Conservation (phyloP, 139 green algal genomes). For the Volvox africanus region DNA sequence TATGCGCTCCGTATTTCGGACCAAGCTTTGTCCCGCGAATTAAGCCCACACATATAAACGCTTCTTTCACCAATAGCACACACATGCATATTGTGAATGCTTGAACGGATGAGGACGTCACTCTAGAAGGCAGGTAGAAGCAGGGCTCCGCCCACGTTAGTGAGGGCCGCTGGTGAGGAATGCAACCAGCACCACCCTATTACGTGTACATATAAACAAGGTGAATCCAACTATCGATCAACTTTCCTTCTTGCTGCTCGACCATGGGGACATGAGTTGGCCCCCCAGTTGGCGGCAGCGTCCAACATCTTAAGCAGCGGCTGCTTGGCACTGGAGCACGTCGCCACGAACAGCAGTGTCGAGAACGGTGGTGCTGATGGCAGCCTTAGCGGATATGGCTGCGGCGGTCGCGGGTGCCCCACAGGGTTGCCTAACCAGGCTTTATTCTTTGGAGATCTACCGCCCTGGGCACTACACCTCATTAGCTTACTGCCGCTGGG, state of each 20-base stretch:
- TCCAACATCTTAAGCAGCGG: not conserved
- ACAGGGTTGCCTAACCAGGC: conserved; percentile 38
- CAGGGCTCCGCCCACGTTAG: too few relatives aligned
- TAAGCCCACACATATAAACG: too few relatives aligned
- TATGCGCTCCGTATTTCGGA: too few relatives aligned
- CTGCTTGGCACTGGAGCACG: not conserved
- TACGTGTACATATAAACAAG: too few relatives aligned
- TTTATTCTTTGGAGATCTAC: conserved; percentile 48
- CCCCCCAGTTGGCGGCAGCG: not conserved
- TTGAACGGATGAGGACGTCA: too few relatives aligned
- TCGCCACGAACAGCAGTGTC: not conserved
- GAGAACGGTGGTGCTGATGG: too few relatives aligned
- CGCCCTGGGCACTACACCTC: conserved; percentile 24
- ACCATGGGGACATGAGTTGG: not conserved
- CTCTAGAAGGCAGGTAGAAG: too few relatives aligned
- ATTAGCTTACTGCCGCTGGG: conserved; percentile 7
- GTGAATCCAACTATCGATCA: not conserved
- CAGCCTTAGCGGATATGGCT: not conserved
- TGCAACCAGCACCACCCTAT: too few relatives aligned
- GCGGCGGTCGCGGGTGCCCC: not conserved
- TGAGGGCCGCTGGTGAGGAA: too few relatives aligned
- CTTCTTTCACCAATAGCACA: too few relatives aligned
- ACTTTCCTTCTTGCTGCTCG: not conserved
- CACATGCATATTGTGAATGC: too few relatives aligned
- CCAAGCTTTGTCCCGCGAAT: too few relatives aligned